Percentiles rank a stretch among this genome's conserved stretches.
These are phyloP conservation scores for Alisma plantagoaquatica DNA, from an alignment of 106 monocot species.

Conservation along the genomic window DNA sequence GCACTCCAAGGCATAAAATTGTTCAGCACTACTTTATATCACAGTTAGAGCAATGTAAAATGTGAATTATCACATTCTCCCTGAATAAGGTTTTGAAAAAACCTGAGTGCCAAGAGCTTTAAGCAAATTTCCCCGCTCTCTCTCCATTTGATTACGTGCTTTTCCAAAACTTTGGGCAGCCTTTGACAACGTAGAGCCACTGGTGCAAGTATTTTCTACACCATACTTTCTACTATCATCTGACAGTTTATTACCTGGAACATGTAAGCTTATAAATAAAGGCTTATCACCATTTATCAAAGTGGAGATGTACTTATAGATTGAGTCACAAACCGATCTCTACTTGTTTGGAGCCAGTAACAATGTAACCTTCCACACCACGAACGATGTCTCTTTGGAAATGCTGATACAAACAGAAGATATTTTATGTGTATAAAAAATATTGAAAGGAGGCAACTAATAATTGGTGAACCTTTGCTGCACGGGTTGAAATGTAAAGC, in stretches of 20 bases:
- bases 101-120: conserved; percentile 92
- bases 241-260: conserved; percentile 61
- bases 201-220: conserved; percentile 80
- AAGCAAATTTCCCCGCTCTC: conserved; percentile 62
- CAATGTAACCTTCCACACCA: conserved; percentile 91
- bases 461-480: conserved; percentile 50
- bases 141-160: conserved; percentile 76
- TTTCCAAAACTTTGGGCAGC: conserved; percentile 65
- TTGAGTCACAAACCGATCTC: conserved; percentile 60
- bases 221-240: conserved; percentile 95
- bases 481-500: conserved; percentile 83
- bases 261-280: neutral
- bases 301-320: neutral
- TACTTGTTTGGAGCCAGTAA: conserved; percentile 81
- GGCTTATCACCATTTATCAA: neutral
- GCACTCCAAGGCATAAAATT: no score
- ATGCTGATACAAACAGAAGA: conserved; percentile 42
- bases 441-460: neutral
- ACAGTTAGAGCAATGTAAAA: no score
- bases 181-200: conserved; percentile 59
- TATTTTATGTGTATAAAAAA: neutral
- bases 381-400: conserved; percentile 96
- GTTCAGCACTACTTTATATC: no score
- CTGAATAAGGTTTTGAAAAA: no score
- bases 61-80: no score